Evolutionary conservation across 177 flowering plant species (phyloP), one percentile per base, ranked within the genome.

Genomic region (Vitis hybrid): DNA sequence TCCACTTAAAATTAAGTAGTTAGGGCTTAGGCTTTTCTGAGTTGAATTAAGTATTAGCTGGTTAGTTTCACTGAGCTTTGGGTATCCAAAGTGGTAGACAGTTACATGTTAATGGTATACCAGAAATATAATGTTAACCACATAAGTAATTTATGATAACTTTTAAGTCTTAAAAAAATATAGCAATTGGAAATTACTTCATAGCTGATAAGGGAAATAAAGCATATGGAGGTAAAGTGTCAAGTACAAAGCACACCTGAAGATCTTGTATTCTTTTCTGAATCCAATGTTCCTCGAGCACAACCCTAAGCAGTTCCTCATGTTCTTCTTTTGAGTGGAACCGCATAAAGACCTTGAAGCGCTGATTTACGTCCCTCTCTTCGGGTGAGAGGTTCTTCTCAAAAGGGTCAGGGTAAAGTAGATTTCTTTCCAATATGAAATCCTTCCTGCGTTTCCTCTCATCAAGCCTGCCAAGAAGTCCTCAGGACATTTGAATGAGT

Each of bases 401-500:
- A 74, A 89, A 78, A 50, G 93, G 87, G 71, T 85, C 87, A 60
- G 92, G 90, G 73, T 82, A 81, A 59, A 93, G 89, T 64, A 93
- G 76, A 68, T 88, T 85, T 72, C 99, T 90, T 60, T 95, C 98
- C 66, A 95, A 73, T 69, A 95, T 86, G 65, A 95, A 95, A 64
- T 93, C 90, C 78, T 95, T 95, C 81, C 99, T 80, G 17, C 93
- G 88, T 79, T 93, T 90, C 83, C 99, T 89, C 82, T 95, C 99
- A 74, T 95, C 99, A 75, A 95, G 92, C 87, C 97, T 94, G 86
- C 12, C 70, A 60, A 65, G 58, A 63, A 17, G 34, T 21, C 17
- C 15, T 18, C 62, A 32, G 52, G 12, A 51, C 14, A n/a, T 63
- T 40, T 40, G 7, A 40, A 1, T 7, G 45, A 40, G 45, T 40